A percentile compares a stretch with the other conserved stretches of the same genome.
Conservation (phyloP, 352 stramenopile genomes). For the Lagenidium sp. region DNA sequence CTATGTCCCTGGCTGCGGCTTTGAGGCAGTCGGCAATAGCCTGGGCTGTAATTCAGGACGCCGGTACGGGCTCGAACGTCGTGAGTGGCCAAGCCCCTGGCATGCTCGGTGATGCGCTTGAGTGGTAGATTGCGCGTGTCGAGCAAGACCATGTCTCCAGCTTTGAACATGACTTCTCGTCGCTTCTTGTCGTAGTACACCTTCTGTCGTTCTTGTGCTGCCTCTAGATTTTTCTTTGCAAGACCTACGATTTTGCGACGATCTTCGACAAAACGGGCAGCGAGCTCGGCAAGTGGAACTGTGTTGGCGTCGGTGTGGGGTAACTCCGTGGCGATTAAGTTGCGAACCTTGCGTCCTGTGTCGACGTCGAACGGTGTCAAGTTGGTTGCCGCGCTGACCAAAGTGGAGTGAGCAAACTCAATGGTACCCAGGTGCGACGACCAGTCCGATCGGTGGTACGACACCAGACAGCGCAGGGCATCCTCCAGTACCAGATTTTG, state of each 20-base stretch:
- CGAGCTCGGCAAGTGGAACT: slow-evolving; percentile 1
- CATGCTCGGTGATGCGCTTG: not conserved
- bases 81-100: no score
- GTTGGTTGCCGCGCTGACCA: slow-evolving; percentile 5
- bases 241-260: slow-evolving; percentile 1
- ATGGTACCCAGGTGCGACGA: slow-evolving; percentile 6
- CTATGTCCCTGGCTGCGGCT: no score
- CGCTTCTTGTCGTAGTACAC: slow-evolving; percentile 9
- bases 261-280: slow-evolving; percentile 2
- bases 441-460: slow-evolving; percentile 15
- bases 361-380: slow-evolving; percentile 19
- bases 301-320: not conserved
- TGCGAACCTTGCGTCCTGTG: slow-evolving; percentile 1
- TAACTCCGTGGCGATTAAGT: not conserved
- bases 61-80: no score
- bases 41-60: no score
- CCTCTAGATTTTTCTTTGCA: not conserved
- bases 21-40: no score
- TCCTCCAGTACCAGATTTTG: slow-evolving; percentile 6
- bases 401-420: slow-evolving; percentile 15
- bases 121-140: slow-evolving; percentile 8
- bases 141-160: slow-evolving; percentile 5
- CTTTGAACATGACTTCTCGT: not conserved
- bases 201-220: slow-evolving; percentile 5
- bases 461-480: slow-evolving; percentile 11